phyloP scores from a whole-genome alignment of 169 alveolate genomes.

The Eimeria falciformis region DNA sequence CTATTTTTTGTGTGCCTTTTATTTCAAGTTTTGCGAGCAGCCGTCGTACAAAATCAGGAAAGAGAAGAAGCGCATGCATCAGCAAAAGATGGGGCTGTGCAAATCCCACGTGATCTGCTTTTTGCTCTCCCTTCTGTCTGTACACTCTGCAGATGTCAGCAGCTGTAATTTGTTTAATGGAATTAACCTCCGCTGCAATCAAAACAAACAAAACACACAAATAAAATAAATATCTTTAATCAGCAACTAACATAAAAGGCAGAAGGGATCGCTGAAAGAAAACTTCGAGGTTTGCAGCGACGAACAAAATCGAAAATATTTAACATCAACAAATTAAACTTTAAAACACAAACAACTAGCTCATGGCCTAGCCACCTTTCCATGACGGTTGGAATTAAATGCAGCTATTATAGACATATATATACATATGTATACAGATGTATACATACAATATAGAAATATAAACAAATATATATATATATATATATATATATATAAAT shows the following conservation, averaged over 20 bases:
- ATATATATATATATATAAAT: too few species aligned
- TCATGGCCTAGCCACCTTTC: too few species aligned
- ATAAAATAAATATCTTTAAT: too few species aligned
- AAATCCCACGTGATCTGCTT: background rate
- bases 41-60: slow-evolving; percentile 51
- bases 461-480: too few species aligned
- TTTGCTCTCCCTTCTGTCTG: background rate
- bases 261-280: too few species aligned
- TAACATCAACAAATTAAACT: background rate
- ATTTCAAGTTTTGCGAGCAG: background rate
- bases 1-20: slow-evolving; percentile 17
- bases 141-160: background rate
- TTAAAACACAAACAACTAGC: too few species aligned
- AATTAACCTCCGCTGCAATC: background rate
- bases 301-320: too few species aligned
- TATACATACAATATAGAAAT: background rate
- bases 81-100: slow-evolving; percentile 34
- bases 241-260: too few species aligned
- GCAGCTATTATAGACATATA: too few species aligned
- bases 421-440: background rate
- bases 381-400: too few species aligned
- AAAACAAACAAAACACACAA: background rate
- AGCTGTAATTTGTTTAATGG: background rate
- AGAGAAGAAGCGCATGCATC: slow-evolving; percentile 71
- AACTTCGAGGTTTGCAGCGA: too few species aligned